Evolutionary conservation across 2,329 filamentous ascomycete genomes (phyloP), one percentile per base, ranked within the genome.

Genomic region (Rachicladosporium sp.): DNA sequence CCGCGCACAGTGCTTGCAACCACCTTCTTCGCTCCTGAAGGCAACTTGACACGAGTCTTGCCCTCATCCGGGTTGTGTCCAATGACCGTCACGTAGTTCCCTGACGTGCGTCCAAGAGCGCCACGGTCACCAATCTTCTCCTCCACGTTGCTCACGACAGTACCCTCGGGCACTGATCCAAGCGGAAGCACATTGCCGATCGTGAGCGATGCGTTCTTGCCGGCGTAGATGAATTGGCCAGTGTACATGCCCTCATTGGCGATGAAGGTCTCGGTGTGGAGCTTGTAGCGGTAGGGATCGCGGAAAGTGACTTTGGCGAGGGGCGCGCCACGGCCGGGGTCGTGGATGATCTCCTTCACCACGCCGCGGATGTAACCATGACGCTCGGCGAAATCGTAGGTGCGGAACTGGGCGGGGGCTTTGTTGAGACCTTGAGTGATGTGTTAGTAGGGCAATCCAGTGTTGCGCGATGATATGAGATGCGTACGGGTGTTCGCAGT

Each of bases 201-300:
- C 63, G 84, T 96, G 64, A 98, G 79, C 54, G 82, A 76, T 61
- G 91, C 91, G 74, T 94, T 91, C 86, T 98, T 98, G 67, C 91
- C 91, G 66, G 89, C 91, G 73, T 98, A 98, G 82, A 98, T 87
- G 79, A 98, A 98, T 73, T 98, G 91, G 67, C 91, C 91, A 56
- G 91, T 95, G 85, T 96, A 98, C 88, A 96, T 95, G 75, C 91
- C 91, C 78, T 96, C 91, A 74, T 96, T 98, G 71, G 91, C 91
- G 66, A 98, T 98, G 82, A 98, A 95, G 58, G 91, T 98, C 82
- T 98, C 88, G 69, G 82, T 89, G 68, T 87, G 74, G 67, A 88
- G 81, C 81, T 93, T 94, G 83, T 85, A 96, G 70, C 80, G 79
- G 82, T 98, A 98, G 61, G 91, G 87, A 71, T 93, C 84, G 61